Evolutionary conservation across 441 rosid genomes (phyloP).

Genomic region (Macaranga tanarius): DNA sequence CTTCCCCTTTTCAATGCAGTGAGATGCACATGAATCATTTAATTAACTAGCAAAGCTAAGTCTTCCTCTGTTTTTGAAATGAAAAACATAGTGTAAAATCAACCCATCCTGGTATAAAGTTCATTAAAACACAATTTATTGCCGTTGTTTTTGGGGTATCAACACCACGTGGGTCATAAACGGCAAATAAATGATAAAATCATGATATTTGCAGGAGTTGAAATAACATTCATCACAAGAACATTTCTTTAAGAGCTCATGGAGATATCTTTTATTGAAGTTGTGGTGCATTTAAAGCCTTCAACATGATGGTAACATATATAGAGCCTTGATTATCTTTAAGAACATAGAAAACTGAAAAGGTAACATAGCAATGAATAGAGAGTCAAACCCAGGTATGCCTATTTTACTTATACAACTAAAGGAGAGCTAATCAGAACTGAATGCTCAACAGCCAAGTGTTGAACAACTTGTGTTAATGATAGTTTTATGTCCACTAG

Average conservation of each 20-base stretch:
- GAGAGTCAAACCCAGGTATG: not conserved
- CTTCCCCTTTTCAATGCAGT: too few relatives aligned
- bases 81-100: conserved; percentile 8
- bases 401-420: not conserved
- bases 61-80: conserved; percentile 4
- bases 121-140: too few relatives aligned
- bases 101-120: not conserved
- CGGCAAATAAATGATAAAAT: too few relatives aligned
- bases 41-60: conserved; percentile 11
- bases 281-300: too few relatives aligned
- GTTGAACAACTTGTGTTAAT: not conserved
- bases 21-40: not conserved
- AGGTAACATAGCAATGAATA: not conserved
- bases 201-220: not conserved
- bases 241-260: not conserved
- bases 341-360: not conserved
- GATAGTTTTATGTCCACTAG: not conserved
- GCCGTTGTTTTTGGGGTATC: too few relatives aligned
- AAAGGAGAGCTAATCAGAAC: not conserved
- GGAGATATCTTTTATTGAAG: not conserved
- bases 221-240: not conserved
- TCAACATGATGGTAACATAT: not conserved
- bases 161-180: too few relatives aligned
- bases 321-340: not conserved
- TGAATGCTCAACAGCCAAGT: not conserved